Percentiles rank a stretch among this genome's conserved stretches.
Conservation (phyloP, 169 alveolate species). For the Plasmodium coatneyi region DNA sequence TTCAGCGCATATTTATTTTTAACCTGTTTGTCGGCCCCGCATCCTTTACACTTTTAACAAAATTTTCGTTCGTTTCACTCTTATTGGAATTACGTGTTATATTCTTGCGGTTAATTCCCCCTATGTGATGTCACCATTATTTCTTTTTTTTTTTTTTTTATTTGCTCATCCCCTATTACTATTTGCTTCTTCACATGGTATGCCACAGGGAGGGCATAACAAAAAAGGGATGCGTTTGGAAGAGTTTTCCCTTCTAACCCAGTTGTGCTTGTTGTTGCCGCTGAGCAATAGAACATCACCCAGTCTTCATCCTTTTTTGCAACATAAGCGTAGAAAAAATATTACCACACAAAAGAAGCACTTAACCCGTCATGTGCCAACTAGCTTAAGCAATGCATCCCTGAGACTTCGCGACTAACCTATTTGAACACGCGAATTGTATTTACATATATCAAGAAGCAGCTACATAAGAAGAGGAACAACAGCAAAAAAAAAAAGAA, state of each 20-base stretch:
- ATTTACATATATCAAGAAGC: not conserved
- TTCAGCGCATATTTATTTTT: not conserved
- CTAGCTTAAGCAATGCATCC: not conserved
- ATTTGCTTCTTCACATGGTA: not conserved
- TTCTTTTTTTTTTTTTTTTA: not conserved
- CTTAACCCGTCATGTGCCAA: not conserved
- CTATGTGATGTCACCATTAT: not conserved
- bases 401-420: not conserved
- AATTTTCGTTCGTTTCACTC: not conserved
- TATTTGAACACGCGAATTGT: not conserved
- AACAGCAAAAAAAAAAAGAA: not conserved
- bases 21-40: not conserved
- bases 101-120: not conserved
- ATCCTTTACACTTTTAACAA: not conserved
- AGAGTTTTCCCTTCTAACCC: not conserved
- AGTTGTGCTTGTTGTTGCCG: not conserved
- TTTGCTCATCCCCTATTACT: not conserved
- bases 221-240: not conserved
- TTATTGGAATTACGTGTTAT: not conserved
- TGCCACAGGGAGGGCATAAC: not conserved
- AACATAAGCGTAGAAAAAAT: not conserved
- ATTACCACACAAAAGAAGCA: not conserved
- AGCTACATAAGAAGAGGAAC: conserved; percentile 31
- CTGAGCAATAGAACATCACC: not conserved
- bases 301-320: not conserved